phyloP scores from a whole-genome alignment of 2,329 filamentous ascomycete genomes.

The Aspergillus neotritici region DNA sequence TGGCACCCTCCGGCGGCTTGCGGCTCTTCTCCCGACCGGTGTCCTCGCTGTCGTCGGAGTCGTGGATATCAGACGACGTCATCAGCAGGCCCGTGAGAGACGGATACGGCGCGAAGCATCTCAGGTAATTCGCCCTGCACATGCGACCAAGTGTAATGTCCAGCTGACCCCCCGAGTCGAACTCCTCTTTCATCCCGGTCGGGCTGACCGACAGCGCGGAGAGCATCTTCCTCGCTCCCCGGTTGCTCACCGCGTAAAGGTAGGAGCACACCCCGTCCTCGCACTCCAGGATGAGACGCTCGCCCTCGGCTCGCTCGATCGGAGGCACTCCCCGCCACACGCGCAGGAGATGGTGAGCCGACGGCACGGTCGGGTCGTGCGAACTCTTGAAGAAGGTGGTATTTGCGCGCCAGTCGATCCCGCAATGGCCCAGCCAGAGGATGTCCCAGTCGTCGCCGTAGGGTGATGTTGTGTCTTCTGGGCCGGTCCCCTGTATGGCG shows the following conservation, averaged over 20 bases:
- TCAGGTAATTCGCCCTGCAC: conserved; percentile 16
- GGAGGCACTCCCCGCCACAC: conserved; percentile 17
- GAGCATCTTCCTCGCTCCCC: conserved; percentile 16
- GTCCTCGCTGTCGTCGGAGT: conserved; percentile 1
- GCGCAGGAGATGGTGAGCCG: conserved; percentile 14
- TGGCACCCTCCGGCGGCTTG: conserved; percentile 5
- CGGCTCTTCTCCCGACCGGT: background rate
- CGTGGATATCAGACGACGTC: conserved; percentile 14
- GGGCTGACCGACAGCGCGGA: conserved; percentile 18
- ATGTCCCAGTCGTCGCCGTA: conserved; percentile 18
- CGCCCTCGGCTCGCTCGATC: conserved; percentile 6
- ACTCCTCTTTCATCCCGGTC: conserved; percentile 11
- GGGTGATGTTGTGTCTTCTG: background rate
- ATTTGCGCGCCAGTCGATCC: conserved; percentile 12
- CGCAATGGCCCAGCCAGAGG: conserved; percentile 23
- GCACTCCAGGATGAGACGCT: conserved; percentile 11
- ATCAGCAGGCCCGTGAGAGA: conserved; percentile 8
- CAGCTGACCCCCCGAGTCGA: conserved; percentile 19
- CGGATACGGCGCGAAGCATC: conserved; percentile 17
- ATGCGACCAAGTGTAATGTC: conserved; percentile 18
- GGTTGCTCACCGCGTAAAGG: conserved; percentile 18
- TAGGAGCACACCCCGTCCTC: conserved; percentile 16
- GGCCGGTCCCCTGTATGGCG: conserved; percentile 2
- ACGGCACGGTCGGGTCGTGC: conserved; percentile 13
- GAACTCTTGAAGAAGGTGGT: conserved; percentile 9